Evolutionary conservation across 2,329 filamentous ascomycete species (phyloP), one percentile per base, ranked within the genome.

Genomic region (Fusarium sp.): DNA sequence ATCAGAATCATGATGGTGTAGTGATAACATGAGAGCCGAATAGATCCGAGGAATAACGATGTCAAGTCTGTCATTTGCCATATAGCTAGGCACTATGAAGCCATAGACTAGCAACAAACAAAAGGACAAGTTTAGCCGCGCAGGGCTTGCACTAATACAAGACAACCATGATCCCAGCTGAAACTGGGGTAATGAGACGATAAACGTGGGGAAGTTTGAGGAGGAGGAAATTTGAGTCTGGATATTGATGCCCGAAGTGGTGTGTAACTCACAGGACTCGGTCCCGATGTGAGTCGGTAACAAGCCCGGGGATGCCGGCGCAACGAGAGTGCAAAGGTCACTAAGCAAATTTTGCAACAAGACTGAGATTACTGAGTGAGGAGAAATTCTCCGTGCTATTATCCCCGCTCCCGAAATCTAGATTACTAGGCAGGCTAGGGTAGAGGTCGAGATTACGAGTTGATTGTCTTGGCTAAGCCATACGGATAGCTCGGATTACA

Each of bases 341-440:
- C 50, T 50, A 51, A 32, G 38, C 61, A 50, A 68, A 34, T 39
- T 39, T 28, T 44, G 26, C 38, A 66, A 28, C 10, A 6, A 47
- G 20, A n/a, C 20, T 44, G 47, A 62, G 20, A 26, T 36, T 34
- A 17, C 9, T 55, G 30, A 34, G 42, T 54, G 56, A 52, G 60
- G 56, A 61, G 39, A 66, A 69, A 70, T 70, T 66, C 56, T 59
- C 64, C 60, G 62, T 52, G 61, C 38, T 48, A 57, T 51, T 20
- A 28, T 57, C 72, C 75, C 75, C 39, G 52, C 48, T 66, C 28
- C 65, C 71, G 63, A 60, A 76, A 73, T 76, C 68, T 78, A 73
- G 62, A 72, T 69, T 66, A 39, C 50, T 54, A 24, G 48, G 12
- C 48, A 51, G 30, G 30, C 30, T 51, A 68, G 51, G 44, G 50